Evolutionary conservation across 2,329 filamentous ascomycete genomes (phyloP), one percentile per base, ranked within the genome.

Genomic region (Tolypocladium tropicale): DNA sequence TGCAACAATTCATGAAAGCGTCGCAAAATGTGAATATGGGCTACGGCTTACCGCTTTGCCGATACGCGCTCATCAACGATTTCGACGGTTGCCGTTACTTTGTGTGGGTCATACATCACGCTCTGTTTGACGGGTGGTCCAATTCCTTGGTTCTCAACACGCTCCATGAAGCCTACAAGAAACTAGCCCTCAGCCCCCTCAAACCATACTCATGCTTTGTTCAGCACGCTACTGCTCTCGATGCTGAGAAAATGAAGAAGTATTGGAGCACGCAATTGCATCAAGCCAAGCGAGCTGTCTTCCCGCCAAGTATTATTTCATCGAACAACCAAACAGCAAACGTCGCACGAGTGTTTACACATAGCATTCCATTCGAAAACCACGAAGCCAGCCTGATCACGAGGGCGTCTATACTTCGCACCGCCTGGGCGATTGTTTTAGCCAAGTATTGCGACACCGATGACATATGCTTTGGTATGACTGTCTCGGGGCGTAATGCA

Each of bases 61-160:
- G 54, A 10, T 56, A 50, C n/a, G 37, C 54, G 10, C 11, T 59
- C 5, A 23, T 59, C 6, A 14, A 52, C 11, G n/a, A 55, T 34
- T 39, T 16, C 2, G 51, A 46, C 18, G 53, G 36, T n/a, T 33
- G 39, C 6, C 6, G 41, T 4, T 52, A 33, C 21, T 52, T 52
- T 21, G 33, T 37, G 1, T 34, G 30, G 30, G 62, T 61, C 2
- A 55, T 59, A 1, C 66, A 68, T 37, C 66, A 68, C 33, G 58
- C 65, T 4, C 21, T 67, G 0, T 64, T 66, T 28, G 66, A 68
- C 39, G 66, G 64, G 6, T 66, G 62, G 63, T 25, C 41, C 11
- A 43, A 25, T 4, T 14, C 41, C 4, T 12, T 43, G 21, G 41
- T 43, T 25, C 21, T 43, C 21, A 43, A 25, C 21, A 25, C 41